Percentiles rank a stretch among this genome's conserved stretches.
Evolutionary conservation across 2,329 filamentous ascomycete genomes (phyloP).

Genomic region (Fusarium pseudonygamai): DNA sequence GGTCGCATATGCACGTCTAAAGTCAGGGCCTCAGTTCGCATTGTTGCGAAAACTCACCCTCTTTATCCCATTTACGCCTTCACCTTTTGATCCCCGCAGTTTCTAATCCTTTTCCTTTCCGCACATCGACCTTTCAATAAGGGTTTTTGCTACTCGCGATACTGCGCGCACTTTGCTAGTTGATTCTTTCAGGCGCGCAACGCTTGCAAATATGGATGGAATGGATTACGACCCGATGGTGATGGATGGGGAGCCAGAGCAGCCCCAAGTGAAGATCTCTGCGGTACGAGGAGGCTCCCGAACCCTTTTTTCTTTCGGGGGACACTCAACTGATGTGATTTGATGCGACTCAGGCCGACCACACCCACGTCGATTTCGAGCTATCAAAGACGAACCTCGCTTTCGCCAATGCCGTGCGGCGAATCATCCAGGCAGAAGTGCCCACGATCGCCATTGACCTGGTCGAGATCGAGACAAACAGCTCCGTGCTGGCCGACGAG

Average conservation of each 20-base stretch:
- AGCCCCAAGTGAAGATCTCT: constrained; percentile 68
- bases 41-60: constrained; percentile 39
- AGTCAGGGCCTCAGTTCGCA: constrained; percentile 26
- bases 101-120: not conserved
- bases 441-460: constrained; percentile 95
- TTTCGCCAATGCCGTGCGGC: constrained; percentile 91
- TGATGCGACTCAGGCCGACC: constrained; percentile 70
- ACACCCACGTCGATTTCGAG: constrained; percentile 87
- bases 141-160: not conserved
- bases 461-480: constrained; percentile 92
- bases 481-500: constrained; percentile 94
- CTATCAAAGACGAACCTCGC: constrained; percentile 88
- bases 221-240: constrained; percentile 71
- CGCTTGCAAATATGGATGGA: constrained; percentile 48
- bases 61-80: constrained; percentile 6
- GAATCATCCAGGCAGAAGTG: constrained; percentile 91
- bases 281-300: constrained; percentile 55
- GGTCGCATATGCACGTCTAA: constrained; percentile 36
- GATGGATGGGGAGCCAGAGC: constrained; percentile 66
- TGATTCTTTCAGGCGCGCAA: constrained; percentile 19
- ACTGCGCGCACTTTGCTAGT: constrained; percentile 3
- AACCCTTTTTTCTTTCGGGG: constrained; percentile 1
- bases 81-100: not conserved
- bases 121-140: not conserved
- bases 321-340: constrained; percentile 34